Percentiles rank a stretch among this genome's conserved stretches.
Conservation (phyloP, 73 alveolate species). For the Paramecium sonneborni region DNA sequence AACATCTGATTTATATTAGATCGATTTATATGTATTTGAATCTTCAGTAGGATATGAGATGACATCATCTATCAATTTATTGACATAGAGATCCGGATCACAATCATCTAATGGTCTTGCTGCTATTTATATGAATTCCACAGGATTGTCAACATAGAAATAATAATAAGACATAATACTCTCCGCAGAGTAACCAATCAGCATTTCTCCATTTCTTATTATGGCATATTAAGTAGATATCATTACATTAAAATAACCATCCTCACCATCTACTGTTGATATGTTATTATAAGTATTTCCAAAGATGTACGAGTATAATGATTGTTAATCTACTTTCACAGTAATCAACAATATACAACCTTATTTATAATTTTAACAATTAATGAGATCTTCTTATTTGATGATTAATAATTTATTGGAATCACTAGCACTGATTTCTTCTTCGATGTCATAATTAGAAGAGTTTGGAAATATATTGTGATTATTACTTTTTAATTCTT, state of each 20-base stretch:
- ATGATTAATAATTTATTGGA: neutral
- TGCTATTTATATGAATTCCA: neutral
- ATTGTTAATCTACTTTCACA: neutral
- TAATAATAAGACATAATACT: neutral
- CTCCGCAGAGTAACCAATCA: neutral
- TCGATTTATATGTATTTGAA: neutral
- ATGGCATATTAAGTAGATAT: neutral
- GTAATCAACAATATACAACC: conserved; percentile 15
- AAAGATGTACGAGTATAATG: neutral
- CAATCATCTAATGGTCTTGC: conserved; percentile 41
- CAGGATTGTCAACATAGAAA: neutral
- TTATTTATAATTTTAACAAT: neutral
- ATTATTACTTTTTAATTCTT: neutral
- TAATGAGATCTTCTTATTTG: no score
- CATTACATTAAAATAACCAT: conserved; percentile 22
- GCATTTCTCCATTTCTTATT: neutral
- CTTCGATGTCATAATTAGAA: neutral
- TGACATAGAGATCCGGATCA: conserved; percentile 43
- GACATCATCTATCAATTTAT: neutral
- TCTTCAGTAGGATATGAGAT: conserved; percentile 4
- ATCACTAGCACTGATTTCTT: neutral
- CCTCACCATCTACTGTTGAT: neutral
- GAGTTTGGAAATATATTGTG: neutral
- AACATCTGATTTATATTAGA: neutral
- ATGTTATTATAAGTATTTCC: neutral